phyloP scores from a whole-genome alignment of 2,329 filamentous ascomycete genomes.

The Penicillium sp. region DNA sequence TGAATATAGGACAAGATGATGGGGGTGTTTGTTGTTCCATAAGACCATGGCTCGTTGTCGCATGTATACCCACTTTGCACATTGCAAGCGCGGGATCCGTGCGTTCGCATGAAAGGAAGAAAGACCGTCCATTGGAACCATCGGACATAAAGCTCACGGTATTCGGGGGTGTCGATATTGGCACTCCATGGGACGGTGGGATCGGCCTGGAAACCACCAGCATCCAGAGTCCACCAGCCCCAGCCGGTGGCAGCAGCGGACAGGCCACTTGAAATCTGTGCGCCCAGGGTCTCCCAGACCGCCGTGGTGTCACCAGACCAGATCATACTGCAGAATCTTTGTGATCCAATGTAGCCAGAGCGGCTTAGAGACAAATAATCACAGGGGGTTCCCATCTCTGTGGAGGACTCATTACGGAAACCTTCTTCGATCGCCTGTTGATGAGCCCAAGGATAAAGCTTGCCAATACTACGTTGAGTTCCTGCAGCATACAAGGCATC shows the following conservation, averaged over 20 bases:
- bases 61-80: slow-evolving; percentile 42
- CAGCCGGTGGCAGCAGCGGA: slow-evolving; percentile 66
- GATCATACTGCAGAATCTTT: slow-evolving; percentile 65
- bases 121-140: slow-evolving; percentile 71
- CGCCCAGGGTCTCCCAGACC: slow-evolving; percentile 61
- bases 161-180: slow-evolving; percentile 55
- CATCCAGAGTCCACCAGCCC: slow-evolving; percentile 70
- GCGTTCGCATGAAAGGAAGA: slow-evolving; percentile 62
- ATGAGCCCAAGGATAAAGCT: slow-evolving; percentile 63
- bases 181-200: slow-evolving; percentile 51
- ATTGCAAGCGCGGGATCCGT: slow-evolving; percentile 62
- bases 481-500: slow-evolving; percentile 62
- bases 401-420: slow-evolving; percentile 53
- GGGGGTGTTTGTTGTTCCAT: slow-evolving; percentile 60
- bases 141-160: slow-evolving; percentile 64
- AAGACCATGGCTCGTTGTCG: slow-evolving; percentile 64
- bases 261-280: slow-evolving; percentile 63
- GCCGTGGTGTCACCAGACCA: slow-evolving; percentile 65
- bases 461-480: slow-evolving; percentile 59
- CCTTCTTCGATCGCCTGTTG: slow-evolving; percentile 63
- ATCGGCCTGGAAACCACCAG: slow-evolving; percentile 65
- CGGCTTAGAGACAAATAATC: slow-evolving; percentile 56
- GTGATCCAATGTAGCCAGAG: slow-evolving; percentile 59
- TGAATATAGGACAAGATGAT: slow-evolving; percentile 62
- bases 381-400: slow-evolving; percentile 47